phyloP scores from a whole-genome alignment of 1,139 yeast genomes.

The Pichia kudriavzevii region DNA sequence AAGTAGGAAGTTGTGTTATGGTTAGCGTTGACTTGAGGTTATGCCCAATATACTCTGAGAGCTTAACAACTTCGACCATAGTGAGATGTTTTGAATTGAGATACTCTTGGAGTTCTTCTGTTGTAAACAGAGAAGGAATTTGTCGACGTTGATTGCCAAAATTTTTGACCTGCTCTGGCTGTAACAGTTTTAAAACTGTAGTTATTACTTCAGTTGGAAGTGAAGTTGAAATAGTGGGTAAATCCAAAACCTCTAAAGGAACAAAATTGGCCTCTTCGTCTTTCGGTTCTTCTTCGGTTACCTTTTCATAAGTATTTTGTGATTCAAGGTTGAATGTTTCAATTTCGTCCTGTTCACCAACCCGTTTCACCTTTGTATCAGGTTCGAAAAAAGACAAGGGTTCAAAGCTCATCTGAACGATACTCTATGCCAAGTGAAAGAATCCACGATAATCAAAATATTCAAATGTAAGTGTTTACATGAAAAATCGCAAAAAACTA shows the following conservation, averaged over 20 bases:
- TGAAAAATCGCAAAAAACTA: too few species aligned
- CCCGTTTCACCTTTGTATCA: too few species aligned
- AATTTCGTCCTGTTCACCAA: too few species aligned
- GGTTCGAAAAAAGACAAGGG: slow-evolving; percentile 33
- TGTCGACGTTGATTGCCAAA: slow-evolving; percentile 30
- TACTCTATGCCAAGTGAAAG: background rate
- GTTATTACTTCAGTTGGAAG: slow-evolving; percentile 47
- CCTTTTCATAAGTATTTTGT: background rate
- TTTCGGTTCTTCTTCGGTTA: background rate
- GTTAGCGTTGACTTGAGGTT: slow-evolving; percentile 4
- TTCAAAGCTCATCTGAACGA: slow-evolving; percentile 26
- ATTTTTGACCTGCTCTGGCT: slow-evolving; percentile 48
- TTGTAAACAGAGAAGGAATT: background rate
- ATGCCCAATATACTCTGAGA: slow-evolving; percentile 6
- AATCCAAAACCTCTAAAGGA: slow-evolving; percentile 39
- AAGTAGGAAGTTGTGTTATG: slow-evolving; percentile 8
- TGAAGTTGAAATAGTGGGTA: slow-evolving; percentile 43
- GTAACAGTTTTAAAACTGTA: slow-evolving; percentile 41
- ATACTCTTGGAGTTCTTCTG: background rate
- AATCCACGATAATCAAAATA: too few species aligned
- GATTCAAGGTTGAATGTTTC: background rate
- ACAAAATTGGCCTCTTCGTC: slow-evolving; percentile 1
- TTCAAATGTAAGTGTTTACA: too few species aligned
- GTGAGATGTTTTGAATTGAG: slow-evolving; percentile 2
- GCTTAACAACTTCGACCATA: background rate